phyloP scores from a whole-genome alignment of 2,329 filamentous ascomycete species.

The Zymoseptoria crescenta region DNA sequence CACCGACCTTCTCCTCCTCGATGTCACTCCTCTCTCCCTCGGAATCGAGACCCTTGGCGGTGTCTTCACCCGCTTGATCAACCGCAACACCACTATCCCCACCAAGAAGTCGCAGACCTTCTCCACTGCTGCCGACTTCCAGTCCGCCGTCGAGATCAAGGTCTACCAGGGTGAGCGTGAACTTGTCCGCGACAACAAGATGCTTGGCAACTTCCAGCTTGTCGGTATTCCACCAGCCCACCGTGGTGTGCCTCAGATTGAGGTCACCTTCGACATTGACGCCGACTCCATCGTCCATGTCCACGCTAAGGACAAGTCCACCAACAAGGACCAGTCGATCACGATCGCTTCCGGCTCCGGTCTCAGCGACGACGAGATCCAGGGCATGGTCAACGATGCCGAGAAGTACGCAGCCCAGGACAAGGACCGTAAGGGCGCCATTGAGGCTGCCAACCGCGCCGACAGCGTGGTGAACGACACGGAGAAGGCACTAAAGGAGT shows the following conservation, averaged over 20 bases:
- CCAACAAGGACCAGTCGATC: conserved; percentile 99
- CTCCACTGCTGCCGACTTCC: conserved; percentile 95
- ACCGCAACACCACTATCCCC: conserved; percentile 97
- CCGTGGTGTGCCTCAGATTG: conserved; percentile 90
- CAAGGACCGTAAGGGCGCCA: conserved; percentile 92
- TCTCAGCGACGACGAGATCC: conserved; percentile 88
- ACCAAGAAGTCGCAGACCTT: conserved; percentile 99
- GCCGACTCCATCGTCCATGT: conserved; percentile 97
- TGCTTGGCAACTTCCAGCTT: conserved; percentile 98
- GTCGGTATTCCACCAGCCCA: conserved; percentile 93
- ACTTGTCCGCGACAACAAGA: conserved; percentile 96
- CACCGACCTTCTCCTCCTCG: conserved; percentile 88
- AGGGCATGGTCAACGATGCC: conserved; percentile 95
- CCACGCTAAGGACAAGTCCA: conserved; percentile 97
- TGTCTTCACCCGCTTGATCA: conserved; percentile 97
- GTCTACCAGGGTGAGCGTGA: conserved; percentile 99
- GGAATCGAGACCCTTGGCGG: conserved; percentile 97
- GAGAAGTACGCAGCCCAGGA: conserved; percentile 93
- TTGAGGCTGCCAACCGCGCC: conserved; percentile 94
- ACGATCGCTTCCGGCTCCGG: conserved; percentile 96
- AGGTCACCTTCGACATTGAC: conserved; percentile 98
- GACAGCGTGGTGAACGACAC: conserved; percentile 96
- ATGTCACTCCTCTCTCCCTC: conserved; percentile 91
- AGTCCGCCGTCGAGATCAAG: conserved; percentile 98
- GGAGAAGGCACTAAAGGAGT: conserved; percentile 96